Evolutionary conservation across 2,329 filamentous ascomycete genomes (phyloP).

Genomic region (Colletotrichum navitas): DNA sequence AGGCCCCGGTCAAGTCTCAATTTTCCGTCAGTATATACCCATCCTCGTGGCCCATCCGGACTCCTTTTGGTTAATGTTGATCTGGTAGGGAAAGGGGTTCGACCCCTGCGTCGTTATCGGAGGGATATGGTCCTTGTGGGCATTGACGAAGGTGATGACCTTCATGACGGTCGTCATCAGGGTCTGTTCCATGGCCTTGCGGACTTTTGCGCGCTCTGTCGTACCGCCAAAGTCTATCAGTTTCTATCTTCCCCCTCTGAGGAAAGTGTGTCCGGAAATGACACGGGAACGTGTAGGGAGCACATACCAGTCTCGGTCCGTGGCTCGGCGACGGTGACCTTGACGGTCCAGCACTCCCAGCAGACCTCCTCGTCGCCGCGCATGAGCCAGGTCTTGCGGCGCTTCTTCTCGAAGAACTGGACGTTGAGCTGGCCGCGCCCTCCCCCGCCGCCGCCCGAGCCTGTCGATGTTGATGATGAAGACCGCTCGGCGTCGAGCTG

Average conservation of each 20-base stretch:
- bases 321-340: constrained; percentile 92
- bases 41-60: constrained; percentile 84
- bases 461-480: constrained; percentile 40
- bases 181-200: constrained; percentile 90
- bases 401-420: constrained; percentile 94
- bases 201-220: constrained; percentile 88
- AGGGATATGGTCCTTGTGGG: constrained; percentile 94
- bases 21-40: constrained; percentile 74
- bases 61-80: constrained; percentile 86
- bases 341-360: constrained; percentile 96
- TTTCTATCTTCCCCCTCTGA: not conserved
- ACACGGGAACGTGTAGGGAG: not conserved
- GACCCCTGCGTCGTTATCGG: constrained; percentile 94
- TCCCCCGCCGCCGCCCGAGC: constrained; percentile 57
- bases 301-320: constrained; percentile 85
- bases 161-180: constrained; percentile 90
- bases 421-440: constrained; percentile 85
- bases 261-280: not conserved
- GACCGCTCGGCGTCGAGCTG: constrained; percentile 75
- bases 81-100: constrained; percentile 96
- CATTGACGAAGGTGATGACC: constrained; percentile 87
- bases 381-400: constrained; percentile 85
- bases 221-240: constrained; percentile 5
- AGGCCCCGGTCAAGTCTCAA: constrained; percentile 17
- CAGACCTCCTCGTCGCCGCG: constrained; percentile 90